These are phyloP conservation scores for Cladosporium sp. DNA, from an alignment of 2,329 filamentous ascomycete species.

Conservation along the genomic window DNA sequence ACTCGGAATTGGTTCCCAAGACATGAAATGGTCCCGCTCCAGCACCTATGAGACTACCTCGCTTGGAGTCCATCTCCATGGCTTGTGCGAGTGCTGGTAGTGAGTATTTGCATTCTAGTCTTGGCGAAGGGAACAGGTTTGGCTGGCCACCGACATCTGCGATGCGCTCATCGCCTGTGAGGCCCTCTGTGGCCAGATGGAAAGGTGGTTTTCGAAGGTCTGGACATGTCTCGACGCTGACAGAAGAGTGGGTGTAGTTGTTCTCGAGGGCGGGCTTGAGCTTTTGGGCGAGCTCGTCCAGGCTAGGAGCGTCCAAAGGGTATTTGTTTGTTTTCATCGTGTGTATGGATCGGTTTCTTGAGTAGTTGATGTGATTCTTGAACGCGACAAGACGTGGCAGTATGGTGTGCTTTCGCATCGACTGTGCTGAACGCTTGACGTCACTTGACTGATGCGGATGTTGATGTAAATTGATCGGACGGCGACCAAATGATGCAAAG, in stretches of 20 bases:
- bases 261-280: slow-evolving; percentile 29
- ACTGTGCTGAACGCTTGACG: neutral
- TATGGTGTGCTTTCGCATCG: neutral
- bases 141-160: slow-evolving; percentile 38
- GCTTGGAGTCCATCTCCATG: slow-evolving; percentile 30
- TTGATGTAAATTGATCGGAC: neutral
- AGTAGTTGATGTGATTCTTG: neutral
- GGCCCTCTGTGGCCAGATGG: slow-evolving; percentile 32
- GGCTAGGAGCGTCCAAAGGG: slow-evolving; percentile 29
- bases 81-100: slow-evolving; percentile 30
- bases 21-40: slow-evolving; percentile 36
- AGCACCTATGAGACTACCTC: slow-evolving; percentile 34
- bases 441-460: neutral
- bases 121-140: slow-evolving; percentile 35
- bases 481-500: neutral
- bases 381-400: neutral
- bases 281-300: slow-evolving; percentile 30
- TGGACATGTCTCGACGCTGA: slow-evolving; percentile 31
- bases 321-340: slow-evolving; percentile 5
- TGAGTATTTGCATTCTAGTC: slow-evolving; percentile 35
- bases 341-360: neutral
- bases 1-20: slow-evolving; percentile 34
- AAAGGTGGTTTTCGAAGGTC: slow-evolving; percentile 33
- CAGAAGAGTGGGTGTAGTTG: slow-evolving; percentile 30
- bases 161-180: slow-evolving; percentile 33